A percentile compares a stretch with the other conserved stretches of the same genome.
phyloP scores from a whole-genome alignment of 208 protist species.

The Trypanosoma lewisi region DNA sequence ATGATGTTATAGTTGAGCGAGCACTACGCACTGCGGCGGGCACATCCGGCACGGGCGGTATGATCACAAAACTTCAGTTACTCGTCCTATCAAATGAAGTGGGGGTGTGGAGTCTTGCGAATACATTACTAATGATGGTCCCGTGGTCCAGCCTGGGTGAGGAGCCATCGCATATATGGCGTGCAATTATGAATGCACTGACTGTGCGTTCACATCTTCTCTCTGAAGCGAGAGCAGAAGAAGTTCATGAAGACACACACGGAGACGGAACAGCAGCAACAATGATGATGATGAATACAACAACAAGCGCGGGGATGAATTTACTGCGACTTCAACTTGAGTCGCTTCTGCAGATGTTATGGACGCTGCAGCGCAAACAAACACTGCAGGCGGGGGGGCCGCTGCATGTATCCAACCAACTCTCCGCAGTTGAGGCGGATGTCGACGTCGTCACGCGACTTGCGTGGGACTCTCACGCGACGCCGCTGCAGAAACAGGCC shows the following conservation, averaged over 20 bases:
- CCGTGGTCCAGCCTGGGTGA: slow-evolving; percentile 49
- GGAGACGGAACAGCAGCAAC: slow-evolving; percentile 1
- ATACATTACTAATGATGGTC: slow-evolving; percentile 72
- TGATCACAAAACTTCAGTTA: slow-evolving; percentile 59
- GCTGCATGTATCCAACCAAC: slow-evolving; percentile 28
- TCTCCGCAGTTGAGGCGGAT: slow-evolving; percentile 41
- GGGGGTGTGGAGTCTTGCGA: slow-evolving; percentile 62
- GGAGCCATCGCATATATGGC: slow-evolving; percentile 45
- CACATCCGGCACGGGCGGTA: slow-evolving; percentile 35
- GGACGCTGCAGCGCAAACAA: slow-evolving; percentile 81
- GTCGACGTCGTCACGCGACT: slow-evolving; percentile 64
- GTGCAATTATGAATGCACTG: slow-evolving; percentile 46
- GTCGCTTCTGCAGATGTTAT: slow-evolving; percentile 65
- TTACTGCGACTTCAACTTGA: slow-evolving; percentile 71
- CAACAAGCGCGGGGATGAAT: slow-evolving; percentile 43
- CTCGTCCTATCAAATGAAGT: slow-evolving; percentile 66
- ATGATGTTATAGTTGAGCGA: slow-evolving; percentile 38
- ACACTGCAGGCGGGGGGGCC: slow-evolving; percentile 9
- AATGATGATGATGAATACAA: slow-evolving; percentile 24
- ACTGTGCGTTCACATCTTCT: slow-evolving; percentile 39
- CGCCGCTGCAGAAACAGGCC: slow-evolving; percentile 43
- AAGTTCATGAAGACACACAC: neutral
- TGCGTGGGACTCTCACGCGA: slow-evolving; percentile 48
- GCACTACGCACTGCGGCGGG: slow-evolving; percentile 43
- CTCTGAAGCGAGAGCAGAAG: slow-evolving; percentile 17